Base-by-base conservation (phyloP, 805 yeast species). In the Candida dajiaensis region DNA sequence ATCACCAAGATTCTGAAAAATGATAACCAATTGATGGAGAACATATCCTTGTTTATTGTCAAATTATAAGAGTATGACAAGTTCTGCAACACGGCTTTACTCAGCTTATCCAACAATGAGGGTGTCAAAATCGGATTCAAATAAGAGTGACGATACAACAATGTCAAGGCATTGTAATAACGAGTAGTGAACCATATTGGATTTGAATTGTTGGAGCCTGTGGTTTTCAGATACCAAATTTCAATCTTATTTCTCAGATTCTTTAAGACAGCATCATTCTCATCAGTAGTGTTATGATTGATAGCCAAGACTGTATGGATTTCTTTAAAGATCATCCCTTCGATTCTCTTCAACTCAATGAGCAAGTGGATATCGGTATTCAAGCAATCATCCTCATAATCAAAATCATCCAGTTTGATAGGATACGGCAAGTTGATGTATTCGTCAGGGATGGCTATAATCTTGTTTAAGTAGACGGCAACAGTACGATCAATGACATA, bases 1-100 rank as follows among this genome's bases (percentile, higher is more conserved):
- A 73, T 70, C 13, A 73, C 68, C 31, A 76, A 50, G 13, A 76
- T 71, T 43, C 81, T 61, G 51, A 73, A 74, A n/a, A 76, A 59
- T 1, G 77, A 70, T 35, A 75, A 67, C 81, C 81, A 76, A 45
- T 73, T 74, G 42, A 70, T 56, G 1, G 79, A 78, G 21, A 73
- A 57, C 41, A 69, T 52, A 42, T 67, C 40, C 38, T 46, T 71
- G 28, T 74, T 67, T 37, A 69, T 64, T 58, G 69, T 74, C 5
- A 74, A 55, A 38, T 66, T 68, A 58, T 74, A 74, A 1, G 76
- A 71, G 53, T 69, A 71, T 18, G 77, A 69, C 40, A 75, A 56
- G 12, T 73, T 70, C 41, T 73, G 71, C 13, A 74, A 54, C 45
- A 77, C 73, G 15, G 70, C 68, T 38, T 70, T 71, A 0, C 78